Base-by-base conservation (phyloP, 2,329 filamentous ascomycete genomes). In the Aspergillus texensis region DNA sequence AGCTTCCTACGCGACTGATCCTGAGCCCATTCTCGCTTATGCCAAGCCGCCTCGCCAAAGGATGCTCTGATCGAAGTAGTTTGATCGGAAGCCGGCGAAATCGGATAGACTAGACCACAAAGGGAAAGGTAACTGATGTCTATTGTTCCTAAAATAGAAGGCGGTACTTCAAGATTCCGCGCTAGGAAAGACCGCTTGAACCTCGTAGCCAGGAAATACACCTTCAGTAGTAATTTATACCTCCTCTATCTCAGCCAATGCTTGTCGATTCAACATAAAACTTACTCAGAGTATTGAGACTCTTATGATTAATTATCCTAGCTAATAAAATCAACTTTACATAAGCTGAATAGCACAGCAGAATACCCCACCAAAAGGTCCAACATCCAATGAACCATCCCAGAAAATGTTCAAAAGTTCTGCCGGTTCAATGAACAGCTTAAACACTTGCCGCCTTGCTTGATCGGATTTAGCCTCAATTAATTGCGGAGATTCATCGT, bases 11-110 rank as follows among this genome's bases (percentile, higher is more conserved):
- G 34, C 12, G 12, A 36, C 34, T 36, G 34, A 36, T 14, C 5
- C 34, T 36, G 34, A 36, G 34, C 12, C 34, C 1, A 36, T 34
- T 34, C 9, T 34, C 32, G 32, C 32, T 34, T 3, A 34, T 11
- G 32, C 32, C 32, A 34, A 34, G 32, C 32, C 6, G 32, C 32
- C 6, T 32, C 8, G 32, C 32, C 10, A 32, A 32, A 32, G 8
- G 8, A 32, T 32, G 32, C 32, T 11, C 32, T 32, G 32, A 32
- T 78, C 24, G 24, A 26, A 26, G 24, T 26, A 26, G 24, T 26
- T 26, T 26, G 48, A 32, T 52, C 46, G 21, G 6, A 24, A 24
- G 16, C 5, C 24, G 24, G 45, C 45, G 12, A 32, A 2, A n/a
- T 16, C 28, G 9, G 48, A 52, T 4, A n/a, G 19, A 52, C 48